Evolutionary conservation across 352 stramenopile genomes (phyloP), one percentile per base, ranked within the genome.

Genomic region (Blastocystis sp.): DNA sequence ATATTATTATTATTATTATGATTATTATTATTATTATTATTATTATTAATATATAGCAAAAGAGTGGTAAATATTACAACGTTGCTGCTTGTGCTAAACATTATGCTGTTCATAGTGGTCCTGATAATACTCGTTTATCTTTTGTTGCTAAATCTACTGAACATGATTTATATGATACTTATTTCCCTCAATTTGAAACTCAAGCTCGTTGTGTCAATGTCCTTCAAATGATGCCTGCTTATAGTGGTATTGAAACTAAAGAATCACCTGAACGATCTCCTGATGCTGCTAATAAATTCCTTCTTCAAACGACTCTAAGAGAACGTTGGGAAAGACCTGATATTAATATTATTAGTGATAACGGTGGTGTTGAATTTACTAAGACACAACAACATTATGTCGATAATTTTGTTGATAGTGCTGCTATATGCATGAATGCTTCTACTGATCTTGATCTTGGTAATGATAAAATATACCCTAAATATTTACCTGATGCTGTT

Each of bases 141-240:
- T 46, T 46, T 25, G n/a, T 46, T 25, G 39, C 39, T 13, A 46
- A 46, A 13, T 21, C 39, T 9, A 46, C 39, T 1, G 39, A 46
- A 25, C 32, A 13, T n/a, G 13, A 7, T 46, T 46, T 46, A 33
- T 46, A 46, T 25, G 39, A 46, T 13, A 33, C 32, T n/a, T 46
- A 33, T 25, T 25, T 46, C 32, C 39, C 39, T 9, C 39, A 46
- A n/a, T 46, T 46, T 25, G 39, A 46, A 46, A 46, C 39, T 0
- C 39, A 46, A n/a, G n/a, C n/a, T n/a, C 39, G 39, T 1, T 46
- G 39, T n/a, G 13, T 46, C 9, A n/a, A 2, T n/a, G 39, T 25
- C 13, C 39, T 46, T n/a, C 21, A 46, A 1, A 46, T 46, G 21
- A 46, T 46, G 39, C 39, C 39, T n/a, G 39, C 39, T n/a, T 46